Evolutionary conservation across 2,329 filamentous ascomycete genomes (phyloP).

Genomic region (Dactylella cylindrospora): DNA sequence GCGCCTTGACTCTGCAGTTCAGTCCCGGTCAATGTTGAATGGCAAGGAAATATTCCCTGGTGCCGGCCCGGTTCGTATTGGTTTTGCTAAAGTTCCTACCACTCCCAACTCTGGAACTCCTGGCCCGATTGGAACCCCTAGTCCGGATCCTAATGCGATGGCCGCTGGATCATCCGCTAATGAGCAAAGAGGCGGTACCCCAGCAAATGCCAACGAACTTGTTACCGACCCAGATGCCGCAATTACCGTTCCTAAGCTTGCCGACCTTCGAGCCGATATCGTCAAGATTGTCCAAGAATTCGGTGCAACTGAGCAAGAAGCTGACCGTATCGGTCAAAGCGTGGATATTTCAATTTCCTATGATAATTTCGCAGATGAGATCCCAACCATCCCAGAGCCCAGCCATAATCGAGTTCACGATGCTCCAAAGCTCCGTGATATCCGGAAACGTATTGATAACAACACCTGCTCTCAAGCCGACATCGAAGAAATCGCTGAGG

Average conservation of each 20-base stretch:
- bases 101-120: slow-evolving; percentile 75
- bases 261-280: slow-evolving; percentile 80
- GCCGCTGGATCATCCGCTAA: slow-evolving; percentile 51
- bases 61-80: slow-evolving; percentile 89
- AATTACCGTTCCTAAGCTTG: slow-evolving; percentile 70
- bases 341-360: slow-evolving; percentile 77
- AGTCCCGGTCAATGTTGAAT: slow-evolving; percentile 83
- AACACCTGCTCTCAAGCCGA: slow-evolving; percentile 80
- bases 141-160: slow-evolving; percentile 76
- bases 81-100: slow-evolving; percentile 94
- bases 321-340: slow-evolving; percentile 68
- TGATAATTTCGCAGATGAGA: slow-evolving; percentile 73
- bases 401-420: slow-evolving; percentile 87
- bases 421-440: slow-evolving; percentile 89
- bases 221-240: slow-evolving; percentile 52
- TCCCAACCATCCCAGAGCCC: slow-evolving; percentile 84
- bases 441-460: slow-evolving; percentile 96
- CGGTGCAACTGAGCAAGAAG: slow-evolving; percentile 78
- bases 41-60: slow-evolving; percentile 98
- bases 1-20: slow-evolving; percentile 82
- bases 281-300: slow-evolving; percentile 83
- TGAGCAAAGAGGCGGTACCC: slow-evolving; percentile 50
- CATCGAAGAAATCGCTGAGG: slow-evolving; percentile 86
- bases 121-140: slow-evolving; percentile 82
- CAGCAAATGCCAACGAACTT: slow-evolving; percentile 52